Base-by-base conservation (phyloP, 331 rosid genomes). In the Cydonia oblonga region DNA sequence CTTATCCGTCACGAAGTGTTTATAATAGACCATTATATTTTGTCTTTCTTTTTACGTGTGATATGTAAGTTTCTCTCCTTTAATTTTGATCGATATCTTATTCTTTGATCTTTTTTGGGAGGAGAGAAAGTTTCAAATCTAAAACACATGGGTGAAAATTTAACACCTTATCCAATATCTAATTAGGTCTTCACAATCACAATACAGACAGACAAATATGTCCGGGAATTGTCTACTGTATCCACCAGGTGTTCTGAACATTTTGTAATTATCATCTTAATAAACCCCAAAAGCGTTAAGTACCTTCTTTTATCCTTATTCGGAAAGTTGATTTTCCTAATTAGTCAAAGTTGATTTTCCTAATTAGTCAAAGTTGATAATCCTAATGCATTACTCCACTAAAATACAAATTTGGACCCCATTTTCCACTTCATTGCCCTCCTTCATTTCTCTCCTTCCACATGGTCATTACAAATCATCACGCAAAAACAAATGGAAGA, bases 101-200 rank as follows among this genome's bases (percentile, higher is more conserved):
- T 35, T 35, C 12, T 35, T 35, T 35, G 12, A 35, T 35, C 42
- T 35, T 35, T 35, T 35, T 0, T 3, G 4, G 0, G 0, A 35
- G 1, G 4, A 35, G 1, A 1, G 0, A 35, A 35, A 35, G 12
- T 9, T 2, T 0, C 1, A 4, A 35, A 35, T 35, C 0, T 4
- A 35, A 0, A 35, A 35, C 3, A 1, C 1, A 35, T 35, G 1
- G 12, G 4, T 35, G 12, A 35, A 35, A 35, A 35, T 35, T 35
- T 35, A 35, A 35, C 42, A 35, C 1, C 1, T 35, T 3, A 35
- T 35, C 12, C 13, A 7, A 33, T 35, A 1, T 3, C 64, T 30
- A n/a, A 30, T n/a, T 52, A 14, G 24, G 61, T 35, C 52, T n/a
- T 33, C 29, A 69, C 51, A 30, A 4, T 49, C 57, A 22, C 28